Base-by-base conservation (phyloP, 2,329 filamentous ascomycete genomes). In the Monilinia fructigena region DNA sequence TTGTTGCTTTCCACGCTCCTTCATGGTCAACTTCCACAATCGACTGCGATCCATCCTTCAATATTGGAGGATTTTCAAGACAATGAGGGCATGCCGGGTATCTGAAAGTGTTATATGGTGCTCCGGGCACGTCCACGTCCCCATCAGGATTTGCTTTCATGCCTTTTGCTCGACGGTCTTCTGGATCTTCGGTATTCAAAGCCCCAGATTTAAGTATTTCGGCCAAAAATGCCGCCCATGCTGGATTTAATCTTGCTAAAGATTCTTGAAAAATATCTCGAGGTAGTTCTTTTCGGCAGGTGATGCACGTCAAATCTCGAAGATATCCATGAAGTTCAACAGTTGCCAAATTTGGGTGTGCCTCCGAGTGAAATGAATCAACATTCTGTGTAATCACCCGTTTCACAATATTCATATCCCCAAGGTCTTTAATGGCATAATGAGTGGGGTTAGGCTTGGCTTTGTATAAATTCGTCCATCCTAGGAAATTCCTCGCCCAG, bases 371-470 rank as follows among this genome's bases (percentile, higher is more conserved):
- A 76, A 99, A 96, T 2, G 93, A 97, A 79, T 99, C 95, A 62
- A 99, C 95, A 75, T 98, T 98, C 77, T 99, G 95, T 52, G 95
- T 98, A 72, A 99, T 87, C 67, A 97, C 91, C 63, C 82, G 86
- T 66, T 84, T 85, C 53, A 97, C 81, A 60, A 93, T 79, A 2
- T 93, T 93, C 71, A 95, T 80, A 5, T 83, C 78, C 3, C 86
- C 90, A 47, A 98, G 80, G 70, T 89, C 83, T 63, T 85, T 83
- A 66, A 98, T 85, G 2, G 93, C 92, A 75, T 85, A 83, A 79
- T 99, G 95, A 2, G 88, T 88, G 3, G 81, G 80, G 75, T 98
- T 98, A 16, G 94, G 93, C 67, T 80, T 81, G n/a, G 92, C 91
- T 69, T 86, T 89, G 74, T 90, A 81, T 71, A 98, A 80, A 55